Conservation (phyloP, 345 rosid species). For the Corchorus olitorius region DNA sequence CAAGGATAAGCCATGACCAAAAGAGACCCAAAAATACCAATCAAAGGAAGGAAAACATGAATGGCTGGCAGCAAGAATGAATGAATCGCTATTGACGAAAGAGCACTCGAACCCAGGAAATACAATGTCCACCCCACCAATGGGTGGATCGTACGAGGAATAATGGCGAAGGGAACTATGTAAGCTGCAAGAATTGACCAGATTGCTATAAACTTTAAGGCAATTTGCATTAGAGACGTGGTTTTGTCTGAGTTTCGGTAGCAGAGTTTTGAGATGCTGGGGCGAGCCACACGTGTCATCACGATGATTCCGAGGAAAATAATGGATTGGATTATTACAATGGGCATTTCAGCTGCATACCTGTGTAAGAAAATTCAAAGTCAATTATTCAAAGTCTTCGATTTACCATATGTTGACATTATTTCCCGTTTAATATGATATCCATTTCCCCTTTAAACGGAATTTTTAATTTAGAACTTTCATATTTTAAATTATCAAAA, state of each 20-base stretch:
- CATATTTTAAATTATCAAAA: too few species aligned
- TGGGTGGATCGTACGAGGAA: slow-evolving; percentile 86
- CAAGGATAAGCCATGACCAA: slow-evolving; percentile 82
- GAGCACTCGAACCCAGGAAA: slow-evolving; percentile 68
- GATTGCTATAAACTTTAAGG: slow-evolving; percentile 58
- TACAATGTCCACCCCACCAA: slow-evolving; percentile 80
- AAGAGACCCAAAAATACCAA: slow-evolving; percentile 68
- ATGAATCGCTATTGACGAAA: slow-evolving; percentile 61
- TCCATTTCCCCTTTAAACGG: too few species aligned
- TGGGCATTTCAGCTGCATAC: slow-evolving; percentile 72
- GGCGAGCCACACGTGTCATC: slow-evolving; percentile 64
- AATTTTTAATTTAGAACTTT: too few species aligned
- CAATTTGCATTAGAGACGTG: slow-evolving; percentile 50
- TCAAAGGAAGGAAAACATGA: slow-evolving; percentile 60
- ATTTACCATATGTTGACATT: too few species aligned
- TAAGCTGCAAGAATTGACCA: slow-evolving; percentile 81
- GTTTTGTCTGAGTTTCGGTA: slow-evolving; percentile 63
- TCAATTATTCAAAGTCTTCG: not conserved
- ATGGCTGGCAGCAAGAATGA: slow-evolving; percentile 65
- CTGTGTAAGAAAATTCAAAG: slow-evolving; percentile 34
- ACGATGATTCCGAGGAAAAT: slow-evolving; percentile 62
- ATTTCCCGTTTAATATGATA: too few species aligned
- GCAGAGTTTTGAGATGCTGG: slow-evolving; percentile 79
- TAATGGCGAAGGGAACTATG: slow-evolving; percentile 68
- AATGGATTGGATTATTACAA: slow-evolving; percentile 60